A percentile compares a stretch with the other conserved stretches of the same genome.
Conservation (phyloP, 164 flowering plant genomes). For the Tinospora cordifolia region DNA sequence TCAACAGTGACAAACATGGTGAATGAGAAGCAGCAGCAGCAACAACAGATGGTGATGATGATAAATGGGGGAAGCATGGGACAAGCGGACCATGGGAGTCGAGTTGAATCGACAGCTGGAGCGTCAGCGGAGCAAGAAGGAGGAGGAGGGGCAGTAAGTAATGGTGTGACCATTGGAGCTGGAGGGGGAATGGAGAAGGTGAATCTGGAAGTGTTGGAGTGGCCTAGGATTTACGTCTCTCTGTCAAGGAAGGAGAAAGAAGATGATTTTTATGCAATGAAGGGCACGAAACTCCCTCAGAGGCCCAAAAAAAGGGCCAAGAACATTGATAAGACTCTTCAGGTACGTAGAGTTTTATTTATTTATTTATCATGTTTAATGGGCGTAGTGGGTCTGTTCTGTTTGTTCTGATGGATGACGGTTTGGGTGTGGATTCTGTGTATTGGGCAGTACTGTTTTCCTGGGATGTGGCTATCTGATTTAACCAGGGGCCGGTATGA, state of each 20-base stretch:
- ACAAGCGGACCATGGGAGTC: conserved; percentile 9
- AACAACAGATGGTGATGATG: no score
- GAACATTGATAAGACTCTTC: conserved; percentile 44
- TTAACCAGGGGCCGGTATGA: conserved; percentile 67
- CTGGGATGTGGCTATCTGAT: conserved; percentile 74
- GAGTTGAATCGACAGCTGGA: not conserved
- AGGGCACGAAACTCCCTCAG: conserved; percentile 71
- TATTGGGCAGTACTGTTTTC: conserved; percentile 38
- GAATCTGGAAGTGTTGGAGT: conserved; percentile 30
- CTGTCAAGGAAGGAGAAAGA: conserved; percentile 74
- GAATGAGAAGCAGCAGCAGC: no score
- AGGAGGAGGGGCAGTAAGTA: not conserved
- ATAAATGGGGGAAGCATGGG: conserved; percentile 9
- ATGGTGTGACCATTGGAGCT: no score
- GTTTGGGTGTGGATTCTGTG: conserved; percentile 15
- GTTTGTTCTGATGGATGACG: not conserved
- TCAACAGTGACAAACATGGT: not conserved
- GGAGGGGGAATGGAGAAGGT: conserved; percentile 23
- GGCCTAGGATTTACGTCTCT: conserved; percentile 54
- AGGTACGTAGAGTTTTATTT: conserved; percentile 40
- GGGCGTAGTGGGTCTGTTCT: not conserved
- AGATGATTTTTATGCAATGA: conserved; percentile 68
- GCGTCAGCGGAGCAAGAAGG: conserved; percentile 9
- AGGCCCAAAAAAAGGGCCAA: conserved; percentile 77
- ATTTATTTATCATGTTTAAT: no score